Evolutionary conservation across 495 filamentous ascomycete genomes (phyloP), one percentile per base, ranked within the genome.

Genomic region (Penicillium verhagenii): DNA sequence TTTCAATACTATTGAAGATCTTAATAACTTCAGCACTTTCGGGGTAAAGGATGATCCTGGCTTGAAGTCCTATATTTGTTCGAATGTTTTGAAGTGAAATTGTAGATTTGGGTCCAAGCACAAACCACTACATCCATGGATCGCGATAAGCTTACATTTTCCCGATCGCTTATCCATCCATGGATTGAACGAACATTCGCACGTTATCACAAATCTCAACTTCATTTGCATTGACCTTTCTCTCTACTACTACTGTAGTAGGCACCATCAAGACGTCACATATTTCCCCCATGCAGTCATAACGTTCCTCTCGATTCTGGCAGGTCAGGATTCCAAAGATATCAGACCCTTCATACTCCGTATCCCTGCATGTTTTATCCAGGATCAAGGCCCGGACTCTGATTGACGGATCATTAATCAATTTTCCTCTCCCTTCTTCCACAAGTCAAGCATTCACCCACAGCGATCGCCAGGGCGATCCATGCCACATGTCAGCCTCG

Each of bases 401-500:
- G 25, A 47, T 54, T 59, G 39, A 37, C 23, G 23, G 42, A 11
- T 2, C 20, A 10, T 25, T 4, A 45, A n/a, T 11, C 10, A n/a
- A 25, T 24, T 16, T 11, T 10, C 23, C 42, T 19, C 16, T 21
- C 20, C 19, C 9, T 45, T 24, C 42, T 14, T 45, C n/a, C 13
- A 2, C 13, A 4, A 50, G 29, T 38, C 47, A 50, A 50, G 47
- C 47, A 50, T 50, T 37, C n/a, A 7, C 31, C 19, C 19, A 31
- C 47, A 37, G 13, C 39, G 47, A 56, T 56, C 53, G 47, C 16
- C 39, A 45, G 25, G 45, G 24, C 24, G 53, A 44, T 50, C 47
- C 38, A 50, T 49, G 24, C 33, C 47, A 40, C 44, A 35, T n/a
- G 37, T 13, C 13, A 48, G 24, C 19, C 20, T 31, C 29, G 8